Conservation (phyloP, 2,329 filamentous ascomycete species). For the Fusarium coicis region DNA sequence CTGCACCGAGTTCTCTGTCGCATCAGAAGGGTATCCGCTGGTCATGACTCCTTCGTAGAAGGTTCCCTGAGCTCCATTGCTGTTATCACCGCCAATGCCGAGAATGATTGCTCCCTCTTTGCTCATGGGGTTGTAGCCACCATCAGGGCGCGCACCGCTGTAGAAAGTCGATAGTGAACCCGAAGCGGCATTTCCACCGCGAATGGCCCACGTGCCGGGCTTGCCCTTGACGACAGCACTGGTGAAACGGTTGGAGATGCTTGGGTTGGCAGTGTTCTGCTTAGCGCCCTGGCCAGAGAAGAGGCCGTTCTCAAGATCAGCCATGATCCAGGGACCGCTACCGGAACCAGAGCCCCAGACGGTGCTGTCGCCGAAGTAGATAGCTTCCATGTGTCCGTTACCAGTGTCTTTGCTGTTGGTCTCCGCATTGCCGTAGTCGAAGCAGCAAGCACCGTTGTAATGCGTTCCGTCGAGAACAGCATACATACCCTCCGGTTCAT, state of each 20-base stretch:
- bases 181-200: slow-evolving; percentile 19
- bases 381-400: slow-evolving; percentile 74
- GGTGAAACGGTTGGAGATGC: background rate
- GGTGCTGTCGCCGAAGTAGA: slow-evolving; percentile 69
- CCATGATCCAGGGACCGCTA: slow-evolving; percentile 74
- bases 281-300: slow-evolving; percentile 62
- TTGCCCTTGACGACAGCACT: slow-evolving; percentile 11
- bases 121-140: slow-evolving; percentile 22
- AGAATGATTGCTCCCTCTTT: slow-evolving; percentile 18
- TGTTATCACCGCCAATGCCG: slow-evolving; percentile 24
- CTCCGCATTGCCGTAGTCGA: slow-evolving; percentile 49
- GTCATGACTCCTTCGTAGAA: slow-evolving; percentile 25
- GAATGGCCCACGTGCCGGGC: slow-evolving; percentile 15
- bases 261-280: slow-evolving; percentile 8
- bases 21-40: slow-evolving; percentile 16
- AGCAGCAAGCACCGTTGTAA: slow-evolving; percentile 24
- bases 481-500: slow-evolving; percentile 16
- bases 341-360: slow-evolving; percentile 67
- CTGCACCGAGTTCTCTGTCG: slow-evolving; percentile 15
- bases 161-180: slow-evolving; percentile 16
- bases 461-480: slow-evolving; percentile 30
- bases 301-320: slow-evolving; percentile 74
- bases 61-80: slow-evolving; percentile 10
- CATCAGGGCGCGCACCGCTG: slow-evolving; percentile 11
- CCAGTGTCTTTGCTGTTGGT: slow-evolving; percentile 64